phyloP scores from a whole-genome alignment of 805 yeast genomes.

The Metschnikowia vanudenii region DNA sequence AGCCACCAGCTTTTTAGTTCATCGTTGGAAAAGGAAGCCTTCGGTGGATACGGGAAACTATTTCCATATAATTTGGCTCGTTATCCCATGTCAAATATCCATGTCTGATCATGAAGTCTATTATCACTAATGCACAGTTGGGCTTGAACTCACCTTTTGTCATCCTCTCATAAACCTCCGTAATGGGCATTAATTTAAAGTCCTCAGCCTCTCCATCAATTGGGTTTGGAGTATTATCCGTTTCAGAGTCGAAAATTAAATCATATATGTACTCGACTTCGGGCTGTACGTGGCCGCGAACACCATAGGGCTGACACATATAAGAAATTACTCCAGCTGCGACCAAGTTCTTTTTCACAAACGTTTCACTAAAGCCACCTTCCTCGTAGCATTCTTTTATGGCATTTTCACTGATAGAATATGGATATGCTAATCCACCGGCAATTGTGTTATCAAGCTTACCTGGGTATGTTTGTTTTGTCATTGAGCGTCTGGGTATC shows the following conservation, averaged over 20 bases:
- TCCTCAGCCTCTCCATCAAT: slow-evolving; percentile 64
- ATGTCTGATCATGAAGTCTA: slow-evolving; percentile 86
- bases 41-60: slow-evolving; percentile 64
- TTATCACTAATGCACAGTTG: slow-evolving; percentile 74
- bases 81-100: slow-evolving; percentile 65
- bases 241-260: slow-evolving; percentile 48
- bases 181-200: slow-evolving; percentile 61
- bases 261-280: slow-evolving; percentile 86
- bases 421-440: slow-evolving; percentile 88
- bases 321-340: slow-evolving; percentile 72
- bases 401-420: slow-evolving; percentile 71
- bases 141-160: slow-evolving; percentile 74
- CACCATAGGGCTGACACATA: slow-evolving; percentile 37
- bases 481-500: slow-evolving; percentile 78
- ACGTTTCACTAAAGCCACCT: slow-evolving; percentile 65
- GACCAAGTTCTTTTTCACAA: slow-evolving; percentile 45
- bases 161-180: slow-evolving; percentile 53
- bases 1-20: slow-evolving; percentile 6
- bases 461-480: slow-evolving; percentile 86
- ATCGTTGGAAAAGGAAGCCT: slow-evolving; percentile 61
- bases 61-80: slow-evolving; percentile 65
- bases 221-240: slow-evolving; percentile 42
- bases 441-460: slow-evolving; percentile 93
- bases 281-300: slow-evolving; percentile 71
- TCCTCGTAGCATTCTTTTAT: slow-evolving; percentile 88